Percentiles rank a stretch among this genome's conserved stretches.
Conservation (phyloP, 352 stramenopile species). For the Pythium rishiriense region DNA sequence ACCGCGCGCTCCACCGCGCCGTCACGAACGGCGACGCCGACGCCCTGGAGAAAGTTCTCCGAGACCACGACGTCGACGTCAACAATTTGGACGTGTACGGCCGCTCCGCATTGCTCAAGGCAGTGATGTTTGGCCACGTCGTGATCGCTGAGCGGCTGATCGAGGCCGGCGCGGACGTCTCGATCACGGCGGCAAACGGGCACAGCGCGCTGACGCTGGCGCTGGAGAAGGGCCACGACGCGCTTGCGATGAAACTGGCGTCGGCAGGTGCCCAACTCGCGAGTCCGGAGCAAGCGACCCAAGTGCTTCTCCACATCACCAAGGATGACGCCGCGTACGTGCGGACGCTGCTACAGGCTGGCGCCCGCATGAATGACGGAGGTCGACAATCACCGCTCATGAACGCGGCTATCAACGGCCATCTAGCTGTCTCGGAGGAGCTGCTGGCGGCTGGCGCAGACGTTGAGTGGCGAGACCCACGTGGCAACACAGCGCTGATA, state of each 20-base stretch:
- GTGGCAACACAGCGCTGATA: too few relatives aligned
- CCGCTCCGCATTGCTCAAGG: slow-evolving; percentile 1
- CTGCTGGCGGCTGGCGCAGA: not conserved
- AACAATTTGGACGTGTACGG: not conserved
- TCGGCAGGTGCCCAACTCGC: not conserved
- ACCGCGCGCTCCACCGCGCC: slow-evolving; percentile 2
- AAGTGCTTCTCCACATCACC: not conserved
- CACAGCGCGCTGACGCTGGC: not conserved
- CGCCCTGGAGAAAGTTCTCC: not conserved
- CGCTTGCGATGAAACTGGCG: not conserved
- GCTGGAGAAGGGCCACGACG: not conserved
- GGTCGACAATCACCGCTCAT: not conserved
- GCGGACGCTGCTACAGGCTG: not conserved
- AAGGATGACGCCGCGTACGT: not conserved
- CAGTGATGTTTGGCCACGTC: not conserved
- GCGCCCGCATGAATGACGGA: not conserved
- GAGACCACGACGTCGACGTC: not conserved
- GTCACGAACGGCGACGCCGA: not conserved
- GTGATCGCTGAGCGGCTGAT: not conserved
- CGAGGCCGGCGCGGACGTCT: not conserved
- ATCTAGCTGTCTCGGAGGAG: not conserved
- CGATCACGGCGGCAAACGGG: not conserved
- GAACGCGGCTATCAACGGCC: not conserved
- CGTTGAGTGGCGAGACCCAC: too few relatives aligned
- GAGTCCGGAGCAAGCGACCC: not conserved